Evolutionary conservation across 495 filamentous ascomycete species (phyloP), one percentile per base, ranked within the genome.

Genomic region (Diplogelasinospora grovesii): DNA sequence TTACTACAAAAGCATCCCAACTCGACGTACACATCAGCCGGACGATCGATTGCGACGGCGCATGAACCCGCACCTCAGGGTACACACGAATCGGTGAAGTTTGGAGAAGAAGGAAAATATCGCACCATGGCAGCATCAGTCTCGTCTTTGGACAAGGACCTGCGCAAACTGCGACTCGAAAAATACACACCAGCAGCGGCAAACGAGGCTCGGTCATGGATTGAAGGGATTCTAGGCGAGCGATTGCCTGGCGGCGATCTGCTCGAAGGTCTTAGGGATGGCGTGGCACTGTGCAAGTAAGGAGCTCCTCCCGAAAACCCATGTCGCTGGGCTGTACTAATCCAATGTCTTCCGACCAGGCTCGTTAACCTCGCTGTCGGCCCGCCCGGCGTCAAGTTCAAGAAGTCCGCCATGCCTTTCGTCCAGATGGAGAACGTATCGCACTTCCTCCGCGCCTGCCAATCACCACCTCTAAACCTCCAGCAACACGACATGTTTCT

Each of bases 361-460:
- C 79, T 98, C 27, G 74, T 85, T 43, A 98, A 95, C 54, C 72
- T 89, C 39, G 86, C 77, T 32, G 68, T 89, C 37, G 82, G 81
- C 7, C 71, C 79, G 7, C 83, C 88, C 8, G 84, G 84, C 27
- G 78, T 94, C 60, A 79, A 75, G 57, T 69, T 74, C 55, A 95
- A 95, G 64, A 71, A 78, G 43, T 93, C 86, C 0, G 54, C 79
- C 19, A 97, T 96, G 89, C 92, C 92, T 3, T 98, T 98, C 63
- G 89, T 97, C 22, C 93, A 97, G 63, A 97, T 95, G 92, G 92
- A 99, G 59, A 97, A 99, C 53, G 95, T 99, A 54, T 93, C 90
- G 7, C 85, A 92, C 57, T 99, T 96, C 67, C 80, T 99, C 33
- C 80, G 78, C 50, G 86, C 88, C 35, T 88, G 87, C 64, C 83